Evolutionary conservation across 2,329 filamentous ascomycete species (phyloP), one percentile per base, ranked within the genome.

Genomic region (Cladophialophora carrionii): DNA sequence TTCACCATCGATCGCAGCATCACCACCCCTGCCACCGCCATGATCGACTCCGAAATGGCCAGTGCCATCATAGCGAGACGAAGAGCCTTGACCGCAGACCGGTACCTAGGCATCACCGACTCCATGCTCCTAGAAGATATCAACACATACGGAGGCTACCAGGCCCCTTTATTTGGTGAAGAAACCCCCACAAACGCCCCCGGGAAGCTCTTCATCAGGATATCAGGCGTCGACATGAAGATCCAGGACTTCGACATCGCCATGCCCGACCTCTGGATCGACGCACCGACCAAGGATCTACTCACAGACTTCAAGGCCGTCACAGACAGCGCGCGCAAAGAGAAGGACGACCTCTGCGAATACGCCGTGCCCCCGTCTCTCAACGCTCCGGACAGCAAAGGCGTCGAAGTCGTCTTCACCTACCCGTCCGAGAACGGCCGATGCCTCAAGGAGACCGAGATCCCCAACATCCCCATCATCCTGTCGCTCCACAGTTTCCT

Each of bases 101-200:
- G 81, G 78, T 62, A 71, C 32, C 70, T 79, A 37, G 73, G 75
- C 29, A 70, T 68, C 48, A 73, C 76, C 56, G 78, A 82, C 63
- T 81, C 85, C 49, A 77, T 77, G 43, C 82, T 84, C 8, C 76
- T 90, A 46, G 78, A 80, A 56, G 78, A 85, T 70, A 79, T 92
- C 72, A 85, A 87, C 72, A 78, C 78, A 57, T 90, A 86, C 74
- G 88, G 87, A 67, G 85, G 83, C 67, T 73, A 78, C 32, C 76
- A 82, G 6, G 71, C 77, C 61, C 74, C 80, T 22, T 77, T 90
- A 37, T 87, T 90, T 70, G 76, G 75, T 52, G 76, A 73, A 29
- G 54, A 64, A 26, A 48, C 59, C 29, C 60, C 61, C 20, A 57
- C 62, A 32, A 70, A 74, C 9, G 53, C 63, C 7, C 68, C 72